Evolutionary conservation across 371 early-diverging fungal genomes (phyloP), one percentile per base, ranked within the genome.

Genomic region (Entomophthora muscae): DNA sequence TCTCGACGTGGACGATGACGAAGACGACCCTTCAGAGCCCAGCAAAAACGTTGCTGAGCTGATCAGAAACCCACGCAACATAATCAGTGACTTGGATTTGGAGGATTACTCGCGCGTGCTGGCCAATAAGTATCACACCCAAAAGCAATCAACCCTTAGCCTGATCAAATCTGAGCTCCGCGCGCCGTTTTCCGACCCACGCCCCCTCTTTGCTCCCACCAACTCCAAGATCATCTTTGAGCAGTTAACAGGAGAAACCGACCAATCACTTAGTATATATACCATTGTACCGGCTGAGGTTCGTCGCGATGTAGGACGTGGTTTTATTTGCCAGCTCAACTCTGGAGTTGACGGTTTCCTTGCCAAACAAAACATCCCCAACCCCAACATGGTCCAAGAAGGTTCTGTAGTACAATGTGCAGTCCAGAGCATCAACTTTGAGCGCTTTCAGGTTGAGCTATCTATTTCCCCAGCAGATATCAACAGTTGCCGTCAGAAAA

Each of bases 91-190:
- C 60, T 79, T 96, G 56, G 77, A 88, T 66, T 71, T 98, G 64
- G 92, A 89, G 27, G 93, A 91, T 58, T 97, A 93, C 71, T 95
- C 93, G 0, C 77, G 82, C 33, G 89, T 90, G 64, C 75, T 96
- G 17, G 83, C 85, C 61, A 70, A 78, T 24, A 78, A 83, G 32
- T 82, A 81, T 65, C 73, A 85, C 63, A 80, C 82, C 56, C 84
- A 84, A 53, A 93, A 93, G 73, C 77, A 82, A 32, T 81, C 85
- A 67, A 80, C 82, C 3, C 80, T 98, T 24, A 78, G 85, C 64
- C 85, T 84, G 52, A 95, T 95, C 76, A 88, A 86, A 72, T 72
- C 80, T 21, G 96, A 98, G 75, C 66, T 95, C 30, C 85, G 89
- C 70, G 71, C 80, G 0, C 95, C 95, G 0, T 90, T 86, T 71